Conservation (phyloP, 169 alveolate species). For the Plasmodium gonderi region DNA sequence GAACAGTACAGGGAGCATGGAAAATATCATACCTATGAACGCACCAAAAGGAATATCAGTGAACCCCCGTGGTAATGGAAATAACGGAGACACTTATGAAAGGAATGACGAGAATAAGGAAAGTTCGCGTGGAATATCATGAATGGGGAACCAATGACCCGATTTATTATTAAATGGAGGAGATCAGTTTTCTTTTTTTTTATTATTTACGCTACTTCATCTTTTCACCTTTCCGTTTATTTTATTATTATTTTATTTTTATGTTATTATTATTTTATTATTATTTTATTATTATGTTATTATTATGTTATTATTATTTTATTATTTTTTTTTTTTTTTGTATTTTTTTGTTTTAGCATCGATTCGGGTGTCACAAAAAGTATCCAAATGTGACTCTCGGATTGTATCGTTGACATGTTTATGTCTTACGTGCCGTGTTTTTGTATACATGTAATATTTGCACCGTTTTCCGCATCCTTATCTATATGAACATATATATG, state of each 20-base stretch:
- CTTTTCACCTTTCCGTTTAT: too few relatives aligned
- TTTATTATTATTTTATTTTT: neutral
- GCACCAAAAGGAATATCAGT: neutral
- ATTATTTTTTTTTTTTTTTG: neutral
- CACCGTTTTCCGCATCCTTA: too few relatives aligned
- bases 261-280: neutral
- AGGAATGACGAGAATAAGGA: neutral
- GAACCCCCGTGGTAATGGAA: neutral
- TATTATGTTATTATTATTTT: too few relatives aligned
- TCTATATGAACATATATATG: too few relatives aligned
- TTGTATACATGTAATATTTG: too few relatives aligned
- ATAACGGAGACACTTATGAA: neutral
- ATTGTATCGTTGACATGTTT: neutral
- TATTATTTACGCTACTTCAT: neutral
- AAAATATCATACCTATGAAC: neutral
- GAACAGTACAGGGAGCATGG: slow-evolving; percentile 1
- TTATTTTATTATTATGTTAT: too few relatives aligned
- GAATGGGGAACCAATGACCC: neutral
- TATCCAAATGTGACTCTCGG: neutral
- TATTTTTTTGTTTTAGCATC: neutral
- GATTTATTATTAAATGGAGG: neutral
- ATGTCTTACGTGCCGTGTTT: too few relatives aligned
- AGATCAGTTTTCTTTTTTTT: neutral
- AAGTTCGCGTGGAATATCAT: neutral
- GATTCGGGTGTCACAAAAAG: neutral